These are phyloP conservation scores for Desmodesmus armatus DNA, from an alignment of 139 green algal genomes.

Conservation along the genomic window DNA sequence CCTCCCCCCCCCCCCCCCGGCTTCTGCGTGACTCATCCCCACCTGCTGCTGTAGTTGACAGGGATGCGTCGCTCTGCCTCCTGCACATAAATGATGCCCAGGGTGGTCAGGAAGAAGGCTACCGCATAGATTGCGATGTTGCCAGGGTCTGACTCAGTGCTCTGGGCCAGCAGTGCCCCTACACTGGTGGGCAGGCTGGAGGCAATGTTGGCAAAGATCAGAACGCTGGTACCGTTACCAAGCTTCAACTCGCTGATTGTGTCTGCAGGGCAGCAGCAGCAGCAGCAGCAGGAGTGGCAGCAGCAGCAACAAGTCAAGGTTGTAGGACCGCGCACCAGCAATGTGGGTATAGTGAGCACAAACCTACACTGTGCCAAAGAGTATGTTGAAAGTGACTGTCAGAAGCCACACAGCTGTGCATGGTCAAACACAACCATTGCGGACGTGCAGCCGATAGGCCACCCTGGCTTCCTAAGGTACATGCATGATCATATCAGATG, in stretches of 20 bases:
- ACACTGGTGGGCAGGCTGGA: conserved; percentile 84
- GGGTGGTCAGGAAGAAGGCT: conserved; percentile 92
- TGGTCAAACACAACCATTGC: no score
- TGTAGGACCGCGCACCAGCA: no score
- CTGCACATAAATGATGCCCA: conserved; percentile 98
- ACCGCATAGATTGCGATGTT: conserved; percentile 81
- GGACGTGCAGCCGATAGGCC: no score
- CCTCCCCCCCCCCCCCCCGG: no score
- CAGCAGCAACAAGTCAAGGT: background rate
- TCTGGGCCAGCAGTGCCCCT: conserved; percentile 45
- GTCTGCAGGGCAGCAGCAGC: conserved; percentile 62
- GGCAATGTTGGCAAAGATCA: conserved; percentile 99
- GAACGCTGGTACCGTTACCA: conserved; percentile 97
- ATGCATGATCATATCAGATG: no score
- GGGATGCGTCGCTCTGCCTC: conserved; percentile 98
- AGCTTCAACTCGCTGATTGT: conserved; percentile 97
- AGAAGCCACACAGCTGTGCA: background rate
- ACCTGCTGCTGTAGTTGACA: conserved; percentile 93
- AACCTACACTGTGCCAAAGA: no score
- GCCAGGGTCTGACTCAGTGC: conserved; percentile 48
- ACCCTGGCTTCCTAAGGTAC: no score
- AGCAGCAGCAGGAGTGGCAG: background rate
- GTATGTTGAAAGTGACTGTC: background rate
- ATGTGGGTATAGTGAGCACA: background rate
- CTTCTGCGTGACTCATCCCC: no score